Conservation (phyloP, 208 protist genomes). For the Trypanosoma grayi region DNA sequence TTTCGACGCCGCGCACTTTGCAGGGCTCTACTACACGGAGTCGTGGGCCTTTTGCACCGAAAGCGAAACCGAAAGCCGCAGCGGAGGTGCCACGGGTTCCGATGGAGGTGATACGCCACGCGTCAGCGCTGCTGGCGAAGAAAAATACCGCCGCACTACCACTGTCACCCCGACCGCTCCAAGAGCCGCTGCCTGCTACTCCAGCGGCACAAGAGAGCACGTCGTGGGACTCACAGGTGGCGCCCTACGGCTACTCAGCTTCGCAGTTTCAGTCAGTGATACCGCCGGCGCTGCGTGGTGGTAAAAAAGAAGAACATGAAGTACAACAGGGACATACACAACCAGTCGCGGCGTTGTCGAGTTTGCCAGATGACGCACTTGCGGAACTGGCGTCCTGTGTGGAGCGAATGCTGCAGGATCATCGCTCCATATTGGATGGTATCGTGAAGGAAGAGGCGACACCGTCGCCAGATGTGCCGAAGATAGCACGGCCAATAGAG, state of each 20-base stretch:
- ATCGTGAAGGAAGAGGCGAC: constrained; percentile 38
- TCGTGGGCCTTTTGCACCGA: constrained; percentile 50
- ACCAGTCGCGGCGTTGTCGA: not conserved
- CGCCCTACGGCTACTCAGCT: not conserved
- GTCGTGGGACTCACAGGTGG: not conserved
- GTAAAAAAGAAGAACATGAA: constrained; percentile 6
- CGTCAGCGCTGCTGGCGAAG: constrained; percentile 36
- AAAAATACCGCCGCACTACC: not conserved
- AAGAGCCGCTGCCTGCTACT: not conserved
- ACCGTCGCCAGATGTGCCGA: not conserved
- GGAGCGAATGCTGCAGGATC: constrained; percentile 76
- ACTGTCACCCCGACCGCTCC: not conserved
- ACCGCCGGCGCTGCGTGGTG: not conserved
- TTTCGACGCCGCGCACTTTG: not conserved
- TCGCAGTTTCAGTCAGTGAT: not conserved
- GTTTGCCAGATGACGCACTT: constrained; percentile 26
- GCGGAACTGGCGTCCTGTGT: constrained; percentile 40
- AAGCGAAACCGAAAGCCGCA: constrained; percentile 77
- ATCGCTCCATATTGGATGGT: constrained; percentile 51
- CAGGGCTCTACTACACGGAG: constrained; percentile 11
- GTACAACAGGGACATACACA: not conserved
- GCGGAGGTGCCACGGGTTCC: constrained; percentile 43
- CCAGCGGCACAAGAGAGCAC: not conserved
- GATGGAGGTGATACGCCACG: constrained; percentile 70
- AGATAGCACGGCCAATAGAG: constrained; percentile 5